Base-by-base conservation (phyloP, 1,284 basidiomycete genomes). In the Cutaneotrichosporon daszewskae region DNA sequence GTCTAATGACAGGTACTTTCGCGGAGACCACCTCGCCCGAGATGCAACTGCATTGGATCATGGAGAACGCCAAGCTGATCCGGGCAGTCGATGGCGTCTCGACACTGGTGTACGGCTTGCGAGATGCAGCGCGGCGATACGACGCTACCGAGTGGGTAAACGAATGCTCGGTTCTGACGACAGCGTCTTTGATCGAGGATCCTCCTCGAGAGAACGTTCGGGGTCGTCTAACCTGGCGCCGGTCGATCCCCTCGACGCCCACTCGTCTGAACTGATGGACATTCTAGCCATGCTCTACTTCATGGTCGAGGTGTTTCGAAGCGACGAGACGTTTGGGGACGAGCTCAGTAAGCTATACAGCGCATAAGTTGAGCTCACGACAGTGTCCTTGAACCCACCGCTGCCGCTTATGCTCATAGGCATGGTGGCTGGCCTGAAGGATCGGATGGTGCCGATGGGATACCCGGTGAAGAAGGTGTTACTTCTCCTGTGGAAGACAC, bases 1-100 rank as follows among this genome's bases (percentile, higher is more conserved):
- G n/a, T 34, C 40, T n/a, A 47, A 29, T 3, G 55, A 6, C 63
- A 95, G 91, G 94, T 35, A 84, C 84, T 10, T 98, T 96, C 64
- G 85, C 81, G 3, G 90, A 95, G 68, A 91, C 90, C 0, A 80
- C 80, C 5, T 88, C 87, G 24, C 85, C 89, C 0, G 89, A 95
- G 59, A 84, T 95, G 66, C 95, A 99, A 66, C 72, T 98, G 33
- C 87, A 92, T 55, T 94, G 91, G 85, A 87, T 98, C 56, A 85
- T 89, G 49, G 85, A 94, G 68, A 97, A 97, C 63, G 87, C 87
- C 60, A 87, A 86, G 62, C 77, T 87, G 25, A 83, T 97, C 2
- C 79, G 91, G 43, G 76, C 78, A 19, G 83, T 85, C 0, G 90
- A 95, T 63, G 94, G 92, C 14, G 72, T 96, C 11, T 82, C 80